Base-by-base conservation (phyloP, 768 basidiomycete genomes). In the Hypholoma fasciculare region DNA sequence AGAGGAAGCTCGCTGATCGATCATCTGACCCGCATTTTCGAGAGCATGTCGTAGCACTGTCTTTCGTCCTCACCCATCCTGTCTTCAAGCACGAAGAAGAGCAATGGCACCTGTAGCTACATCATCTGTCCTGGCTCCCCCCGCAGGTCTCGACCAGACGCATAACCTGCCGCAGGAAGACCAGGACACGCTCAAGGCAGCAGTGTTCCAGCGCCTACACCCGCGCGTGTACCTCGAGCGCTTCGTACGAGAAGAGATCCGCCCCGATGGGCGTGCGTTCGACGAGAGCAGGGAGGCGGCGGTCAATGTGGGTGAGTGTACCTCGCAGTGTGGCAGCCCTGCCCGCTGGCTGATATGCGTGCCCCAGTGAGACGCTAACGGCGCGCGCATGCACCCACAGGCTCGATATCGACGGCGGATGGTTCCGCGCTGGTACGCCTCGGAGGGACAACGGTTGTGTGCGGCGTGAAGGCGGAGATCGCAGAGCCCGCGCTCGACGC, bases 391-490 rank as follows among this genome's bases (percentile, higher is more conserved):
- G 48, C 51, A 61, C 59, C 54, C 48, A 36, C 48, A 96, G 95
- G 94, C 52, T 96, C 96, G 2, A 90, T 99, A 75, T 89, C 92
- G 0, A 98, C 97, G 0, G 95, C 97, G 0, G 83, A 95, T 61
- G 95, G 96, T 0, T 97, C 95, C 4, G 88, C 96, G 0, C 87
- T 99, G 40, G 92, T 98, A 4, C 79, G 94, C 26, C 70, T 98
- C 58, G 97, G 97, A 17, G 83, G 92, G 48, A 97, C 96, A n/a
- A 98, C 94, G 1, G 79, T 98, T 38, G 92, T 98, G 0, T 98
- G 96, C 66, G 97, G 97, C 1, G 85, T 99, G 63, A 98, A 97
- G 69, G 95, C 94, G 13, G 96, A 98, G 73, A 89, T 96, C 40
- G 89, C 94, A 26, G 92, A 94, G 65, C 96, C 96, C 4, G 90